Evolutionary conservation across 2,329 filamentous ascomycete genomes (phyloP), one percentile per base, ranked within the genome.

Genomic region (Trichoderma citrinoviride): DNA sequence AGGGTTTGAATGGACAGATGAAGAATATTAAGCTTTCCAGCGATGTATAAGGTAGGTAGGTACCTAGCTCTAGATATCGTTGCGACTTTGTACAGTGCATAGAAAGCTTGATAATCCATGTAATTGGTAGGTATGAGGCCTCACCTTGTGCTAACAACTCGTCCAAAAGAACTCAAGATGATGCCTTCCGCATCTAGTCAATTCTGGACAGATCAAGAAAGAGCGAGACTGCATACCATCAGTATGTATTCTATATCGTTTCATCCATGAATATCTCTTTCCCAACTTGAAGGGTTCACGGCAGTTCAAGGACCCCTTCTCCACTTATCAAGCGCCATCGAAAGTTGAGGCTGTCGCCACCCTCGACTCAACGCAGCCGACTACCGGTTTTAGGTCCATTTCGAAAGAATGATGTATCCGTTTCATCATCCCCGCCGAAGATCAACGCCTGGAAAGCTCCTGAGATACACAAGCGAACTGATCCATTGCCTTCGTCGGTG

Each of bases 1-100:
- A 64, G 8, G 64, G 64, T 2, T 19, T 66, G 12, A 64, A 64
- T 25, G 64, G 64, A 0, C 53, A 57, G 37, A 66, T 66, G 60
- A 66, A 64, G 52, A 29, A 64, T 33, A 66, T 66, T 2, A 66
- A 57, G 33, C 41, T 66, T 15, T 62, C 64, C 1, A 55, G 64
- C 37, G 50, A 60, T 27, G 46, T 47, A 15, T 52, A 56, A 27
- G 41, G 21, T 41, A n/a, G n/a, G n/a, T n/a, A n/a, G n/a, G n/a
- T n/a, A n/a, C n/a, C n/a, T n/a, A 19, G 14, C 14, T 17, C 15
- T 17, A 14, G 7, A 5, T 14, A 14, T 37, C 12, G 33, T 3
- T 14, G 14, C 4, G 33, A 14, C 29, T 4, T 3, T 37, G 33
- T 37, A 37, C 33, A 37, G 33, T 37, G 14, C 33, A n/a, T n/a